Percentiles rank a stretch among this genome's conserved stretches.
Conservation (phyloP, 352 stramenopile species). For the Phytopythium boreale region DNA sequence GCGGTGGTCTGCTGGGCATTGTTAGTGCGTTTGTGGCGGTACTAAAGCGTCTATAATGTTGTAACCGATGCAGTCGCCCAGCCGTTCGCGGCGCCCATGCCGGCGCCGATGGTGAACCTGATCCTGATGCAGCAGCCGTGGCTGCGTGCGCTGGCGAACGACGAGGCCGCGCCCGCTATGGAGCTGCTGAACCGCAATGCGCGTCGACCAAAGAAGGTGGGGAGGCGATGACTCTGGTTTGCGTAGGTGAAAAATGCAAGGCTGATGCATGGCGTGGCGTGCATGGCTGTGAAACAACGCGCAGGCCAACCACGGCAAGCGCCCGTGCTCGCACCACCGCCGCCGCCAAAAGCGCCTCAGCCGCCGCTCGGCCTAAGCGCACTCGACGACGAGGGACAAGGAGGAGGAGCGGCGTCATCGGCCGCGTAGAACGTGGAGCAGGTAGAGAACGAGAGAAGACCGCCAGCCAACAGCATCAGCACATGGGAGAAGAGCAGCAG, state of each 20-base stretch:
- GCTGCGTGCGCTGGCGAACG: constrained; percentile 13
- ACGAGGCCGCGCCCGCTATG: constrained; percentile 55
- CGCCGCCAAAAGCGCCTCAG: constrained; percentile 80
- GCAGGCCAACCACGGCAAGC: constrained; percentile 86
- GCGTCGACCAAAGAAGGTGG: constrained; percentile 78
- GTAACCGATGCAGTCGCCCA: neutral
- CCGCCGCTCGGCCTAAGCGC: constrained; percentile 35
- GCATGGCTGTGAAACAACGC: neutral
- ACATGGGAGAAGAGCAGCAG: neutral
- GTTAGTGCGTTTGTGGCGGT: too few species aligned
- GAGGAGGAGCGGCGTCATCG: neutral
- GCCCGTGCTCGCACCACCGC: constrained; percentile 76
- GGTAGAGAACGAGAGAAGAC: neutral
- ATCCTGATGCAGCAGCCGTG: constrained; percentile 5
- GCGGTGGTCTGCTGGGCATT: neutral
- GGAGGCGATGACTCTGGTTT: neutral
- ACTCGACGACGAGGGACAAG: too few species aligned
- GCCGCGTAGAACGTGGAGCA: constrained; percentile 1
- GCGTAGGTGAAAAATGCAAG: too few species aligned
- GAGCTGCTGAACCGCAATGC: constrained; percentile 82
- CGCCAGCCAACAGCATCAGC: neutral
- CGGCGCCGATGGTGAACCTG: neutral
- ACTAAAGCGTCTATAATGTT: neutral
- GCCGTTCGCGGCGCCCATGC: neutral
- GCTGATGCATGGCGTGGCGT: neutral